Base-by-base conservation (phyloP, 106 monocot genomes). In the Acorus gramineus region DNA sequence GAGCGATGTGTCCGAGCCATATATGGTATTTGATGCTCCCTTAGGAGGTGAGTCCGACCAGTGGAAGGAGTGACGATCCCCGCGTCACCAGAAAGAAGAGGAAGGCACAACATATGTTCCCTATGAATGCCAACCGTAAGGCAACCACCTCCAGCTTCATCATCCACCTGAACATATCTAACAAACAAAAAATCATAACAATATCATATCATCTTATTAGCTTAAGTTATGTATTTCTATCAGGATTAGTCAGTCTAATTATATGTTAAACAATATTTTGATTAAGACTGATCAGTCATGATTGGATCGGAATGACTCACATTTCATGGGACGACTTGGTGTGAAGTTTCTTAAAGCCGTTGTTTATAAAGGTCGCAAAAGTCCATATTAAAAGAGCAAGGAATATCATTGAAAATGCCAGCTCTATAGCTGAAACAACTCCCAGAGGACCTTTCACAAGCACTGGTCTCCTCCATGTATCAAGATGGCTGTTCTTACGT, bases 1-100 rank as follows among this genome's bases (percentile, higher is more conserved):
- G 79, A 60, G 67, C 79, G 45, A 81, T 66, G 60, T 94, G 89
- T 3, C 93, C 93, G 6, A 94, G 46, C 93, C 93, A 94, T 4
- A 94, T 66, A 43, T 94, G 93, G 64, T 94, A 94, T 68, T 79
- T 87, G 69, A 94, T 62, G 67, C 84, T 89, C 56, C 71, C 42
- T 14, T 94, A 86, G 4, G 93, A 86, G 0, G 86, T 84, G 6
- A 94, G 69, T 5, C 89, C 89, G 2, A 81, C 0, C 11, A 94
- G 86, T 44, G 86, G 93, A 47, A 94, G 72, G 51, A 94, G 53
- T 0, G 89, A 82, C 0, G 89, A 94, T 3, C 49, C 56, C 42
- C 89, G 60, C 1, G 83, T 75, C 2, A 93, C 81, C 1, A 89
- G 93, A 59, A 89, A 81, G 81, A 93, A 93, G 68, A 93, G 86